Evolutionary conservation across 768 basidiomycete genomes (phyloP).

Genomic region (Leccinum boreale): DNA sequence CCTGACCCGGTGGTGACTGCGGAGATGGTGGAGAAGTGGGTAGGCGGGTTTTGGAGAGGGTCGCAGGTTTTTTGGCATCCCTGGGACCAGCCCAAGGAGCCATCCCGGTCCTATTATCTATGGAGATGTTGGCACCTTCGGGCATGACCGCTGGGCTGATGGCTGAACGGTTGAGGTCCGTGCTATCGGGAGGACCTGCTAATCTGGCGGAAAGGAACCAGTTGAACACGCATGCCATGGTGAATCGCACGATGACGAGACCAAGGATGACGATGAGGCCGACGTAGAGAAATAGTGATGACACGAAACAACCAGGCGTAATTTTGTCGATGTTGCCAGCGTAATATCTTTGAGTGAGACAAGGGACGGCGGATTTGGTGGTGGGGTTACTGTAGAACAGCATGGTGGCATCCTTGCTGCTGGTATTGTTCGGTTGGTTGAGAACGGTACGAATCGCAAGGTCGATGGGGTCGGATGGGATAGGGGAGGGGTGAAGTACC

Average conservation of each 20-base stretch:
- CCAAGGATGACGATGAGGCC: conserved; percentile 89
- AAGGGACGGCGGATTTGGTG: conserved; percentile 68
- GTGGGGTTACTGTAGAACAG: conserved; percentile 73
- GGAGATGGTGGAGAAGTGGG: conserved; percentile 44
- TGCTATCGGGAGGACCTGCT: conserved; percentile 69
- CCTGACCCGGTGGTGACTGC: conserved; percentile 39
- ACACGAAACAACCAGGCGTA: conserved; percentile 93
- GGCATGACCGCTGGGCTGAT: conserved; percentile 97
- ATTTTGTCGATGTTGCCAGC: conserved; percentile 97
- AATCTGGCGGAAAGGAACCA: conserved; percentile 91
- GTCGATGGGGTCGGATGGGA: conserved; percentile 78
- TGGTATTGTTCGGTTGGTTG: conserved; percentile 39
- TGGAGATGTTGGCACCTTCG: conserved; percentile 90
- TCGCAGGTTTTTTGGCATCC: conserved; percentile 49
- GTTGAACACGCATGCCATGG: conserved; percentile 95
- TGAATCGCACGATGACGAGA: conserved; percentile 87
- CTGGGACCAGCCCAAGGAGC: conserved; percentile 85
- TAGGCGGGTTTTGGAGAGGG: conserved; percentile 36
- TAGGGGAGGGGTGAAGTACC: conserved; percentile 59
- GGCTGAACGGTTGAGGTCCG: conserved; percentile 73
- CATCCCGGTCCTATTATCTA: conserved; percentile 87
- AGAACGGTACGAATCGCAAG: conserved; percentile 75
- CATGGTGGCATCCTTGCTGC: conserved; percentile 88
- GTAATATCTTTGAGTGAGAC: conserved; percentile 80
- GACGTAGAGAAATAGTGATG: conserved; percentile 82